Base-by-base conservation (phyloP, 345 rosid species). In the Capsella bursapastoris region DNA sequence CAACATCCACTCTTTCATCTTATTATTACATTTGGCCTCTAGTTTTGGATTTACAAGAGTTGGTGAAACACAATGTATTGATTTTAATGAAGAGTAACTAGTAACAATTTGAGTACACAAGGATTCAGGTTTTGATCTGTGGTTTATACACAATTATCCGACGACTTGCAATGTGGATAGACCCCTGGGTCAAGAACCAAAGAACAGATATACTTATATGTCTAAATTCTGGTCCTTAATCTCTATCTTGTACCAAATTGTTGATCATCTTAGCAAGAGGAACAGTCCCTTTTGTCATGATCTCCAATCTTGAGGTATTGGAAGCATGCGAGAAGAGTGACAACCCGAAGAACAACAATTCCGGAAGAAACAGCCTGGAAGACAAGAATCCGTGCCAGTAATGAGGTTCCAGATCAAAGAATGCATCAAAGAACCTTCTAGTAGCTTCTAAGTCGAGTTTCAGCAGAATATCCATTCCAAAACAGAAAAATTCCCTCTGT, bases 381-480 rank as follows among this genome's bases (percentile, higher is more conserved):
- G 99, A 95, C 84, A 95, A 82, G 86, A 95, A 95, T 5, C 97
- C 99, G 5, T 92, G 97, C 97, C 97, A 92, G 82, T 92, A 90
- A 72, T 40, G 94, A 53, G 97, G 96, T 71, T 92, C 80, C 71
- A 95, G 74, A 74, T 92, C 84, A 64, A 95, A 92, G 71, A 95
- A 95, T 0, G 97, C 97, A 63, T 95, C 82, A 52, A 95, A 95
- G 84, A 95, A 95, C 80, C 97, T 85, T 71, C 93, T 90, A 3
- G 99, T 95, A 38, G 83, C 97, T 3, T 72, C 80, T 73, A 95
- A 80, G 71, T 95, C 96, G 1, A 92, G 96, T 80, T 92, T 95
- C 44, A 95, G 91, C 73, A 95, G 76, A 68, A 90, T 80, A 81
- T 92, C 99, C 99, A 95, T 95, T n/a, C 99, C 97, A 3, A 95